Evolutionary conservation across 805 yeast genomes (phyloP).

Genomic region (Ogataea salicorniae): DNA sequence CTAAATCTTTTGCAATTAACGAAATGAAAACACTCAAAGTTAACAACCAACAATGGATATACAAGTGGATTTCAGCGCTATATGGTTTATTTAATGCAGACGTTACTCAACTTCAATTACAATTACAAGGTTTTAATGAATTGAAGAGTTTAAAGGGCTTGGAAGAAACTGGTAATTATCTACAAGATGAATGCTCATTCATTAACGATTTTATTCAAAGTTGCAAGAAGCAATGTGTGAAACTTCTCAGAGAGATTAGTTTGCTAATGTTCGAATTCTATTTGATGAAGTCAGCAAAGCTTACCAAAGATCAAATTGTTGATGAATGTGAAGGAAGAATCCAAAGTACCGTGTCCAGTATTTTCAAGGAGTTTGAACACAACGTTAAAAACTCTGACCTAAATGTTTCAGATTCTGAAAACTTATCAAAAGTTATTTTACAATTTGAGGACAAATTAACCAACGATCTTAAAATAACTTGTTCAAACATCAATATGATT

Average conservation of each 20-base stretch:
- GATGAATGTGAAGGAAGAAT: constrained; percentile 20
- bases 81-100: constrained; percentile 25
- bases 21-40: constrained; percentile 9
- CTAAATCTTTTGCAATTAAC: constrained; percentile 5
- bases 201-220: constrained; percentile 16
- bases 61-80: constrained; percentile 26
- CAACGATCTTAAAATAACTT: constrained; percentile 19
- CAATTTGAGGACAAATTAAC: constrained; percentile 18
- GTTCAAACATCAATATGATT: constrained; percentile 17
- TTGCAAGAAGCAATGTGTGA: constrained; percentile 23
- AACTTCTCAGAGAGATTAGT: constrained; percentile 21
- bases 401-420: constrained; percentile 7
- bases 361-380: constrained; percentile 13
- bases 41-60: constrained; percentile 20
- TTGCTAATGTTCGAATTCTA: constrained; percentile 25
- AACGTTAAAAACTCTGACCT: constrained; percentile 5
- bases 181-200: constrained; percentile 18
- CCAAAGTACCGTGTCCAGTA: constrained; percentile 8
- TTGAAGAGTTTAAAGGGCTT: constrained; percentile 18
- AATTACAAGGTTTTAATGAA: constrained; percentile 22
- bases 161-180: constrained; percentile 18
- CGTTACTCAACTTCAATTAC: constrained; percentile 21
- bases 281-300: constrained; percentile 16
- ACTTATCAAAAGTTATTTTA: constrained; percentile 10
- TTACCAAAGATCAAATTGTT: constrained; percentile 12